Evolutionary conservation across 768 basidiomycete species (phyloP).

Genomic region (Boletus pseudopeckii): DNA sequence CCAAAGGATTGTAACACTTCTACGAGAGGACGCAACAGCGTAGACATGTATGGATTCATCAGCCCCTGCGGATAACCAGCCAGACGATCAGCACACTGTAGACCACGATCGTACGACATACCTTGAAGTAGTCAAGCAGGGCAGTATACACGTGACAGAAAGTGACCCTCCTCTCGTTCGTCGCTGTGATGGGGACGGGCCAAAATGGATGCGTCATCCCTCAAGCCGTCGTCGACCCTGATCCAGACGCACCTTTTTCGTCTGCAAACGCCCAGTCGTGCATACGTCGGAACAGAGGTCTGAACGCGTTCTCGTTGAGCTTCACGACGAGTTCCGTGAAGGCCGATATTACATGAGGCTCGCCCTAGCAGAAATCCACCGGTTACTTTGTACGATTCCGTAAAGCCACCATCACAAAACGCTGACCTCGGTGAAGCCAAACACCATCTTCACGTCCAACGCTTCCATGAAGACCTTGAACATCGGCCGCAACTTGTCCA

Average conservation of each 20-base stretch:
- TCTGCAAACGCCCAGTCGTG: constrained; percentile 92
- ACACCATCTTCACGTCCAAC: constrained; percentile 51
- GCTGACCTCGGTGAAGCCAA: constrained; percentile 31
- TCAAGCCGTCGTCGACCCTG: not conserved
- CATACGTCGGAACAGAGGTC: constrained; percentile 83
- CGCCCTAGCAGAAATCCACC: constrained; percentile 39
- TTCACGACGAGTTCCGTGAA: constrained; percentile 91
- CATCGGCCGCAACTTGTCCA: constrained; percentile 60
- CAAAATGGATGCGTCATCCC: not conserved
- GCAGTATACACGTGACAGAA: constrained; percentile 73
- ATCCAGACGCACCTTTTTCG: constrained; percentile 39
- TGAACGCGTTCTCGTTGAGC: constrained; percentile 88
- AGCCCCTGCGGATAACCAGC: constrained; percentile 47
- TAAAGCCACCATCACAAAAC: not conserved
- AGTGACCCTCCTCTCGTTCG: constrained; percentile 53
- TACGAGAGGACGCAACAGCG: constrained; percentile 63
- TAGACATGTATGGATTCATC: constrained; percentile 90
- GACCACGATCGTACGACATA: constrained; percentile 25
- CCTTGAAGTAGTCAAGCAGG: constrained; percentile 88
- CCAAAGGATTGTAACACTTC: constrained; percentile 56
- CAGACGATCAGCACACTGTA: not conserved
- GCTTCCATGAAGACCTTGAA: constrained; percentile 81
- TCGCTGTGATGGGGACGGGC: constrained; percentile 21
- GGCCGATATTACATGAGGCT: constrained; percentile 54
- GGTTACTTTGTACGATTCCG: not conserved